Base-by-base conservation (phyloP, 495 filamentous ascomycete genomes). In the Delitschia confertaspora region DNA sequence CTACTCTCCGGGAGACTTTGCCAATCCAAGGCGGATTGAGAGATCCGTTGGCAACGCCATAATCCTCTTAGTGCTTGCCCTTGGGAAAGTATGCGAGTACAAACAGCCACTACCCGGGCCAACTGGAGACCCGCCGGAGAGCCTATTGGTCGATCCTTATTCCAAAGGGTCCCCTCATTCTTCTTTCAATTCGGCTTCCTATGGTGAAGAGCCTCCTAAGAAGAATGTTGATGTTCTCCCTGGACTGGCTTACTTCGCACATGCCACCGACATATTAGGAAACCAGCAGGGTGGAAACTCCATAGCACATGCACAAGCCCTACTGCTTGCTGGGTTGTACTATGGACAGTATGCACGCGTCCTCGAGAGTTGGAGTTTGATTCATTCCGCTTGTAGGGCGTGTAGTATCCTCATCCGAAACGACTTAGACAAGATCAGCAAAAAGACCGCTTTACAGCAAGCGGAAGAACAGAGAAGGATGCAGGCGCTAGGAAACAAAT, bases 291-390 rank as follows among this genome's bases (percentile, higher is more conserved):
- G 83, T 4, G 83, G 80, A 6, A 84, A 83, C 41, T 79, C 81
- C 29, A 65, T 95, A 30, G 71, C 76, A 32, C 82, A 93, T 57
- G 85, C 88, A 6, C 85, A 94, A 58, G 85, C 80, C n/a, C 74
- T 77, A 45, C 71, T 98, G 20, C 70, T 98, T 11, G 87, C 91
- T 6, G 88, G 87, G 1, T 63, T 98, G 10, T 98, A 93, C 60
- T 75, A 82, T 33, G 87, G 85, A 2, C 91, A 96, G 59, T 60
- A 95, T 19, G 88, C 80, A 1, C 77, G 89, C 38, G 82, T 89
- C 0, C 70, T 94, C 55, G 86, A 95, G 54, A 95, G 91, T 56
- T 86, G 86, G 68, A 78, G 77, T 25, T 93, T 88, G 73, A 93
- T 95, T 51, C 74, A 71, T 36, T 72, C 78, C 54, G 91, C 91